Evolutionary conservation across 768 basidiomycete genomes (phyloP).

Genomic region (Pisolithus albus): DNA sequence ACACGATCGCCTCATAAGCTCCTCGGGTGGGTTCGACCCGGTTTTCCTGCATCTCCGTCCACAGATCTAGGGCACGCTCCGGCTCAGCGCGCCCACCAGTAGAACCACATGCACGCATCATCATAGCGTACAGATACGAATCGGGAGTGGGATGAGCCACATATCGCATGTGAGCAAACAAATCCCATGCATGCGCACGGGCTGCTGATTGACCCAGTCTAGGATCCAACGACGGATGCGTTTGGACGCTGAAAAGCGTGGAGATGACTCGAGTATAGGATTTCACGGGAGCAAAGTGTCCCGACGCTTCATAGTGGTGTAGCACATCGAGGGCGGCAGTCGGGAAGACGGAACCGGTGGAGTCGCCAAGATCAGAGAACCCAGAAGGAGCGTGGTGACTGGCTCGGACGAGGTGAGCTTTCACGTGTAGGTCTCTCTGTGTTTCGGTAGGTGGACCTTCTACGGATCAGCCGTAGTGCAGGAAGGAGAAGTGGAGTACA

Average conservation of each 20-base stretch:
- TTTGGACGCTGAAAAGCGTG: constrained; percentile 43
- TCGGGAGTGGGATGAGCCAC: constrained; percentile 83
- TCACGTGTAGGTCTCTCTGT: constrained; percentile 69
- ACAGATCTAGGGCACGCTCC: constrained; percentile 88
- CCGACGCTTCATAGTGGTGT: constrained; percentile 63
- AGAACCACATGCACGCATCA: constrained; percentile 81
- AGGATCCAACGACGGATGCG: constrained; percentile 18
- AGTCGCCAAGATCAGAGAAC: too few species aligned
- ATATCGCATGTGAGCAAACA: constrained; percentile 94
- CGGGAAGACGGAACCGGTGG: constrained; percentile 39
- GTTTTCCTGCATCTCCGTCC: constrained; percentile 87
- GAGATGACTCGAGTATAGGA: constrained; percentile 69
- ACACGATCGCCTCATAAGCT: constrained; percentile 78
- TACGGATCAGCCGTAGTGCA: constrained; percentile 5
- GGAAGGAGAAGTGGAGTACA: background rate
- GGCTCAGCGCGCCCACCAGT: constrained; percentile 58
- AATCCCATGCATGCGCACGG: constrained; percentile 84
- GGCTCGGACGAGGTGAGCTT: constrained; percentile 42
- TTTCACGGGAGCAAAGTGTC: constrained; percentile 58
- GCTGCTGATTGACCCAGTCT: constrained; percentile 36
- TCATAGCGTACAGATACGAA: constrained; percentile 62
- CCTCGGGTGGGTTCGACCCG: constrained; percentile 53
- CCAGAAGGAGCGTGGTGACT: background rate
- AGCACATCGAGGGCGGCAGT: constrained; percentile 58
- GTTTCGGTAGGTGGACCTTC: constrained; percentile 37